Evolutionary conservation across 495 filamentous ascomycete genomes (phyloP).

Genomic region (Neurospora pannonica): DNA sequence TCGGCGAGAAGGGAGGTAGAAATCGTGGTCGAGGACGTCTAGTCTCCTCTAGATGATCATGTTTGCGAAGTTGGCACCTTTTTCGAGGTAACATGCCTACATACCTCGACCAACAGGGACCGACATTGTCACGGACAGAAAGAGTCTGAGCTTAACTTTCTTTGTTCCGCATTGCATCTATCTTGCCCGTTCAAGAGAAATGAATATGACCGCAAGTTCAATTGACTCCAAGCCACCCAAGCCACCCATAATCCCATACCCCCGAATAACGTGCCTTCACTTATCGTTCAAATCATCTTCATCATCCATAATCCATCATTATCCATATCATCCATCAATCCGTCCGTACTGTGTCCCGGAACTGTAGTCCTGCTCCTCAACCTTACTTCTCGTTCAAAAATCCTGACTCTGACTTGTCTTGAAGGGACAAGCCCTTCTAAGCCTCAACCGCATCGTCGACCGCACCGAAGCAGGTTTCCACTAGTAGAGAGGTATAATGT

Average conservation of each 20-base stretch:
- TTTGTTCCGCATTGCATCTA: not conserved
- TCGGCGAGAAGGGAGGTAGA: too few relatives aligned
- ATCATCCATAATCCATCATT: not conserved
- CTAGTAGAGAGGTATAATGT: not conserved
- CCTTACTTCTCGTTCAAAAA: not conserved
- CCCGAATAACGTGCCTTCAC: not conserved
- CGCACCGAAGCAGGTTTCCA: not conserved
- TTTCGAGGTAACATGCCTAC: too few relatives aligned
- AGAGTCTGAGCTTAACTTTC: not conserved
- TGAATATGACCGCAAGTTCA: not conserved
- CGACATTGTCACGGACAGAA: too few relatives aligned
- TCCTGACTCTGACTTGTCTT: not conserved
- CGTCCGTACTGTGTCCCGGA: not conserved
- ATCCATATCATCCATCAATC: not conserved
- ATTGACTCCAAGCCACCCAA: not conserved
- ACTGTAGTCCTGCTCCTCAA: not conserved
- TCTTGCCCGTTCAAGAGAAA: not conserved
- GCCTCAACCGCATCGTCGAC: not conserved
- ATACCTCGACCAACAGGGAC: too few relatives aligned
- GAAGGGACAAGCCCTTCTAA: not conserved
- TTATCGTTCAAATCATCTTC: not conserved
- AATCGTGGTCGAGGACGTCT: too few relatives aligned
- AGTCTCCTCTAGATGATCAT: too few relatives aligned
- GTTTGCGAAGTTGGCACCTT: too few relatives aligned
- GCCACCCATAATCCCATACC: not conserved